phyloP scores from a whole-genome alignment of 2,329 filamentous ascomycete genomes.

The Sporothrix pallida region DNA sequence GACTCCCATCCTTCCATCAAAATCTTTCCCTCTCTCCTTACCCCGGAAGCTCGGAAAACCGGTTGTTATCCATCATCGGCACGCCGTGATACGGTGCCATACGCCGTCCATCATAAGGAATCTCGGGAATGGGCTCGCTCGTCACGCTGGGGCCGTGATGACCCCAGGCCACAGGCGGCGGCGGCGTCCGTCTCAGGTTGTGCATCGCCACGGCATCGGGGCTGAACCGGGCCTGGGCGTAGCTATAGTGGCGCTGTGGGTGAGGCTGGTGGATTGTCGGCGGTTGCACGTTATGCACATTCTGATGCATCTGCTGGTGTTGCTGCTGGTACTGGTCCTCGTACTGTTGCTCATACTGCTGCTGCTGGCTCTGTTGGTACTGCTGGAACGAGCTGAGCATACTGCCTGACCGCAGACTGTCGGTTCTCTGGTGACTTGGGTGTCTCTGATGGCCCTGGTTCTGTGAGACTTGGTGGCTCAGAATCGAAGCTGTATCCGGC shows the following conservation, averaged over 20 bases:
- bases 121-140: conserved; percentile 32
- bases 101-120: conserved; percentile 38
- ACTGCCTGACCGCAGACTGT: neutral
- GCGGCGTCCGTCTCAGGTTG: conserved; percentile 33
- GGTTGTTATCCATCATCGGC: conserved; percentile 31
- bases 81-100: conserved; percentile 35
- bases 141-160: neutral
- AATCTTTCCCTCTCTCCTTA: conserved; percentile 20
- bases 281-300: neutral
- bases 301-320: neutral
- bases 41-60: conserved; percentile 36
- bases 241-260: neutral
- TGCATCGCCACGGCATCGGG: conserved; percentile 37
- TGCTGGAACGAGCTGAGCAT: conserved; percentile 10
- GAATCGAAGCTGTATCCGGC: neutral
- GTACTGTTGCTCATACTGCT: neutral
- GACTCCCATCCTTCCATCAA: neutral
- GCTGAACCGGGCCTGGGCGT: conserved; percentile 27
- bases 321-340: neutral
- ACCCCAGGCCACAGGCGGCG: conserved; percentile 28
- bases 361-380: neutral
- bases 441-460: neutral
- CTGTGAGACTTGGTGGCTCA: neutral
- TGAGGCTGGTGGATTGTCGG: neutral
- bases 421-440: neutral